Percentiles rank a stretch among this genome's conserved stretches.
These are phyloP conservation scores for Rhodosporidiobolus sp. DNA, from an alignment of 768 basidiomycete species.

Conservation along the genomic window DNA sequence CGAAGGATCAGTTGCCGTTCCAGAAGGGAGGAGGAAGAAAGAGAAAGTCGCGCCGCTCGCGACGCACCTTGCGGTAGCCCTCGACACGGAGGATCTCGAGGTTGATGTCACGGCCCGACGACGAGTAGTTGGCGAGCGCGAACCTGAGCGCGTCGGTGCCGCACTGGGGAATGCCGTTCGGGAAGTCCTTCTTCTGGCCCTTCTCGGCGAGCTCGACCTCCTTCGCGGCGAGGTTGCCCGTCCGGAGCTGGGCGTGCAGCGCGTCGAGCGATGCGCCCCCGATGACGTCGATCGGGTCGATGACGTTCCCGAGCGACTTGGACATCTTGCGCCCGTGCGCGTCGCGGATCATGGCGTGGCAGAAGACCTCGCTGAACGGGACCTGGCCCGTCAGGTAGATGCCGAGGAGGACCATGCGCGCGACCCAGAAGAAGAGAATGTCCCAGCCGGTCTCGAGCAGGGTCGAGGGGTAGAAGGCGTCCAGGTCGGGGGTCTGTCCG, in stretches of 20 bases:
- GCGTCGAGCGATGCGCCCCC: constrained; percentile 73
- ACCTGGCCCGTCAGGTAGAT: constrained; percentile 80
- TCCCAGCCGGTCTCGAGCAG: constrained; percentile 98
- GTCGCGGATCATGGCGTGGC: constrained; percentile 98
- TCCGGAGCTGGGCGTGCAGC: constrained; percentile 77
- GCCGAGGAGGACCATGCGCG: constrained; percentile 94
- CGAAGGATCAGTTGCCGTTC: no score
- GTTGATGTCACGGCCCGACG: constrained; percentile 94
- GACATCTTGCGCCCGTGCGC: constrained; percentile 99
- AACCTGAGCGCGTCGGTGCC: constrained; percentile 95
- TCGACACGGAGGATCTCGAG: constrained; percentile 92
- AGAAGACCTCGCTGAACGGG: constrained; percentile 93
- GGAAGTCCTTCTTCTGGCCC: constrained; percentile 98
- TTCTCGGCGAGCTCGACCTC: constrained; percentile 85
- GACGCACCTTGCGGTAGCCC: constrained; percentile 77
- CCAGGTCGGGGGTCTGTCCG: constrained; percentile 67
- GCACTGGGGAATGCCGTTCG: constrained; percentile 97
- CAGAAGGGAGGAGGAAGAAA: background rate
- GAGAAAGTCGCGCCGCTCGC: background rate
- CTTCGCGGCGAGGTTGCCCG: constrained; percentile 89
- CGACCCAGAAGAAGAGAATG: constrained; percentile 99
- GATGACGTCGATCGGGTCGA: constrained; percentile 94
- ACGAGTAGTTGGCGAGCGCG: constrained; percentile 89
- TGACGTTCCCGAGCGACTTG: constrained; percentile 95
- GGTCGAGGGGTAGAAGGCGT: constrained; percentile 81